Percentiles rank a stretch among this genome's conserved stretches.
Evolutionary conservation across 2,329 filamentous ascomycete species (phyloP).

Genomic region (Leptodontidium sp.): DNA sequence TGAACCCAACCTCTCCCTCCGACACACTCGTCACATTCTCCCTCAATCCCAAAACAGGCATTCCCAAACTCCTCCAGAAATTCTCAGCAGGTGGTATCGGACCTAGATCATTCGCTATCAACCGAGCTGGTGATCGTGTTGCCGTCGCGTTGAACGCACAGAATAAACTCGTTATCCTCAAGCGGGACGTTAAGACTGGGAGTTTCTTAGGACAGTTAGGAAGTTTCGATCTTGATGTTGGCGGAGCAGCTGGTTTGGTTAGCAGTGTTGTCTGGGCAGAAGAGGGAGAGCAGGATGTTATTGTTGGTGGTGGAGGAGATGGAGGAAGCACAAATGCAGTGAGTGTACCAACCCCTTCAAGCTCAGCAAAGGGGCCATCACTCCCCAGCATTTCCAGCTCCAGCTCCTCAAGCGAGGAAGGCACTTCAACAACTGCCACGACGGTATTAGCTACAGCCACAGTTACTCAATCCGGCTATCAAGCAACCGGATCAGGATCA

Average conservation of each 20-base stretch:
- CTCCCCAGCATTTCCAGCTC: background rate
- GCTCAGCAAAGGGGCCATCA: background rate
- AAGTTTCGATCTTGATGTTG: conserved; percentile 41
- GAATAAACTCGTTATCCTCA: conserved; percentile 9
- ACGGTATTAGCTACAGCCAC: background rate
- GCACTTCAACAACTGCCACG: background rate
- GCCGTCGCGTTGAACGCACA: conserved; percentile 37
- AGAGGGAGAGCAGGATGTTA: background rate
- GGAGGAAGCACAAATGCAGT: background rate
- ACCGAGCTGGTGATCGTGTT: conserved; percentile 51
- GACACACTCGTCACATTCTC: conserved; percentile 54
- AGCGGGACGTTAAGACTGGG: conserved; percentile 12
- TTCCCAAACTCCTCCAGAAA: conserved; percentile 50
- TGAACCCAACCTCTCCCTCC: background rate
- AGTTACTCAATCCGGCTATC: background rate
- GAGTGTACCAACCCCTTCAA: background rate
- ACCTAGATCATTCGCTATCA: conserved; percentile 54
- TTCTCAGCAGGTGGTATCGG: conserved; percentile 52
- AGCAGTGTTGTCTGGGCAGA: conserved; percentile 22
- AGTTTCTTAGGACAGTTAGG: conserved; percentile 37
- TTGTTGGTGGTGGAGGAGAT: background rate
- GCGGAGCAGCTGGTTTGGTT: background rate
- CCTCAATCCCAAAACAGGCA: conserved; percentile 46
- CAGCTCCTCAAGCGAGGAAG: background rate
- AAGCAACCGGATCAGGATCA: background rate